Evolutionary conservation across 768 basidiomycete species (phyloP), one percentile per base, ranked within the genome.

Genomic region (Porpolomopsis calyptriformis): DNA sequence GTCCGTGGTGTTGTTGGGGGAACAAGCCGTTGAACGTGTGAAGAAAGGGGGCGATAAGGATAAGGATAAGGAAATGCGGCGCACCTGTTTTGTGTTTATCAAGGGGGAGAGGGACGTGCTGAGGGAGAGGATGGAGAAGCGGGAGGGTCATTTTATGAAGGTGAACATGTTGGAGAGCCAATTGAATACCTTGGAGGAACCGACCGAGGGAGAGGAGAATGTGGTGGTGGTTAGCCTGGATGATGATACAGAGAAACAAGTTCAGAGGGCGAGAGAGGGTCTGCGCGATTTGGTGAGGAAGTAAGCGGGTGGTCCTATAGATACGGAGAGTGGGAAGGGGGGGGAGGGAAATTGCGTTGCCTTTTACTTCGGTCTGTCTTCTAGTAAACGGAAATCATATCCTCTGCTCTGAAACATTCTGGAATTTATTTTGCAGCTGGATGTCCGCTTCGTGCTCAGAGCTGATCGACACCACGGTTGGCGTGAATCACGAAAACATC

Each of bases 1-100:
- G 31, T 51, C 49, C 22, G 2, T n/a, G 47, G 19, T 11, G 43
- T 49, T 25, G 46, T 49, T 18, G 34, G 42, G 8, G 44, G 29
- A 34, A 46, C 31, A 11, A 14, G 11, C 2, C 19, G 4, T n/a
- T n/a, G n/a, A n/a, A n/a, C 37, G 10, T 4, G 61, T 83, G 46
- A 64, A 68, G 49, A n/a, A n/a, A n/a, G n/a, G n/a, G n/a, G n/a
- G n/a, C n/a, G n/a, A n/a, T n/a, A n/a, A n/a, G n/a, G n/a, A n/a
- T n/a, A n/a, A n/a, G n/a, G n/a, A n/a, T n/a, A n/a, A n/a, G n/a
- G n/a, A n/a, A n/a, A n/a, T n/a, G n/a, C n/a, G n/a, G n/a, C n/a
- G n/a, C n/a, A 90, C 90, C 6, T 82, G 72, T 57, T 92, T 97
- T 56, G 80, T 94, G 47, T 93, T 81, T 59, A 77, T 89, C 51